These are phyloP conservation scores for Flaveria floridana DNA, from an alignment of 140 eudicot species.

Conservation along the genomic window DNA sequence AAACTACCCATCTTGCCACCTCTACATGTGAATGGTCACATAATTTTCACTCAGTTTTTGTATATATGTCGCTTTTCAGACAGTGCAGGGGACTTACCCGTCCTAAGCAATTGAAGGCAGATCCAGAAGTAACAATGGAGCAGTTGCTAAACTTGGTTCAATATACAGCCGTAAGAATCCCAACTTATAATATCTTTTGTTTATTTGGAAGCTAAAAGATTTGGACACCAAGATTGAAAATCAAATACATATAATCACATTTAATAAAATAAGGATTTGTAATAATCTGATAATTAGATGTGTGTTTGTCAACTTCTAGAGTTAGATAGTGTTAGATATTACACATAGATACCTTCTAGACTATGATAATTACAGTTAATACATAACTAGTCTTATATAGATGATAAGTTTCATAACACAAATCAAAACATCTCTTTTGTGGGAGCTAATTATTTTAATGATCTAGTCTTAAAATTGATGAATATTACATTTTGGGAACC, in stretches of 20 bases:
- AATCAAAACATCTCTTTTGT: not conserved
- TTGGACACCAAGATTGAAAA: too few relatives aligned
- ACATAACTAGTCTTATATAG: not conserved
- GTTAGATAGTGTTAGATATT: conserved; percentile 3
- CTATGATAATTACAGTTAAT: not conserved
- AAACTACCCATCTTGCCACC: conserved; percentile 18
- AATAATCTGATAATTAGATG: not conserved
- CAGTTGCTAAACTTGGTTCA: conserved; percentile 70
- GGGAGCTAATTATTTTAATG: not conserved
- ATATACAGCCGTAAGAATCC: conserved; percentile 69
- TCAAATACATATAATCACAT: not conserved
- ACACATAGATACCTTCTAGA: not conserved
- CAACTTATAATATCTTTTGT: not conserved
- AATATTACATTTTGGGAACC: not conserved
- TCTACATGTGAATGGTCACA: conserved; percentile 11
- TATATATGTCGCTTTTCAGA: conserved; percentile 40
- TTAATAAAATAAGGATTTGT: not conserved
- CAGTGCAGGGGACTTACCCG: conserved; percentile 58
- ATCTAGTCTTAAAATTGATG: not conserved
- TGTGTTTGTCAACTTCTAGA: conserved; percentile 9
- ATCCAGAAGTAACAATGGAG: conserved; percentile 57
- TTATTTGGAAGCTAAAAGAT: not conserved
- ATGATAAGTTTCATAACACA: not conserved
- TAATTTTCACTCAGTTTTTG: conserved; percentile 19
- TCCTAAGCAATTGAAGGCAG: conserved; percentile 54